Evolutionary conservation across 2,329 filamentous ascomycete genomes (phyloP).

Genomic region (Leptodontidium sp.): DNA sequence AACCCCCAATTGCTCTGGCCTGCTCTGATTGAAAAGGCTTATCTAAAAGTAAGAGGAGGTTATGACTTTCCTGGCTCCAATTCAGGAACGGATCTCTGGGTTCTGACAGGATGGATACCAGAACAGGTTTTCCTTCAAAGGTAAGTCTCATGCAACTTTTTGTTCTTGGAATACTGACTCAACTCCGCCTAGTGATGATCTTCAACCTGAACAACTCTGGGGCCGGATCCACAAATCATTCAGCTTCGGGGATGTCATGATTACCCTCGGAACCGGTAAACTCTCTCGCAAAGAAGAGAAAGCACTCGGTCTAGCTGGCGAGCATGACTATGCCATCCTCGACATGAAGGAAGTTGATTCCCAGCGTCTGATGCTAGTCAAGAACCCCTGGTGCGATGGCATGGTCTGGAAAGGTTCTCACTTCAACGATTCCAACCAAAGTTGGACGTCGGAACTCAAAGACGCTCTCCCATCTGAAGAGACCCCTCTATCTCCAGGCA

Average conservation of each 20-base stretch:
- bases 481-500: slow-evolving; percentile 64
- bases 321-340: slow-evolving; percentile 94
- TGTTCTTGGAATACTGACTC: neutral
- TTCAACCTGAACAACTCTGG: slow-evolving; percentile 82
- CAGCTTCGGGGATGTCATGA: slow-evolving; percentile 78
- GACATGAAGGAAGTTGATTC: slow-evolving; percentile 73
- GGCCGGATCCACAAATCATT: slow-evolving; percentile 77
- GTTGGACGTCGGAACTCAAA: slow-evolving; percentile 39
- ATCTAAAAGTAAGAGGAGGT: slow-evolving; percentile 91
- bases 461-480: slow-evolving; percentile 38
- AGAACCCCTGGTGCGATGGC: slow-evolving; percentile 95
- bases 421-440: slow-evolving; percentile 17
- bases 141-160: slow-evolving; percentile 48
- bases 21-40: slow-evolving; percentile 92
- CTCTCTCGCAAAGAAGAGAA: slow-evolving; percentile 80
- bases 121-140: slow-evolving; percentile 92
- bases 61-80: slow-evolving; percentile 99
- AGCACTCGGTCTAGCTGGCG: slow-evolving; percentile 81
- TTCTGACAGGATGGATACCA: slow-evolving; percentile 94
- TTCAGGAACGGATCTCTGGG: slow-evolving; percentile 92
- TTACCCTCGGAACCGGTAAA: slow-evolving; percentile 90
- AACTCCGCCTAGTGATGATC: slow-evolving; percentile 68
- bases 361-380: slow-evolving; percentile 78
- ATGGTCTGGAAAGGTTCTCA: slow-evolving; percentile 71
- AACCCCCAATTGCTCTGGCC: slow-evolving; percentile 90